Conservation (phyloP, 768 basidiomycete species). For the Dioszegia aurantiaca region DNA sequence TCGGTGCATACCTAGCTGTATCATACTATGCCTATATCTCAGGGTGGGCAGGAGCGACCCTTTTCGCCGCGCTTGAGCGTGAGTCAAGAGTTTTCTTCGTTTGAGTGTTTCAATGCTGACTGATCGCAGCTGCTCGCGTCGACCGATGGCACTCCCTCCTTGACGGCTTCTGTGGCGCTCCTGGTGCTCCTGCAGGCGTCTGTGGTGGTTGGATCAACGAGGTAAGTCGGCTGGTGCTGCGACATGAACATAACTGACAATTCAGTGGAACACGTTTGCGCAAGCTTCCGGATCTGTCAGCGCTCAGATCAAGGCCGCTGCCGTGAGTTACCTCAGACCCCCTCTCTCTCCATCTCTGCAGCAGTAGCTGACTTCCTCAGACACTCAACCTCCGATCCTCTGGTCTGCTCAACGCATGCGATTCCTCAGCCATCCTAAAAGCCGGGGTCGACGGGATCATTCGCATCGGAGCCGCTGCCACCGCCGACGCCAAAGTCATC, state of each 20-base stretch:
- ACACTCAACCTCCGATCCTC: neutral
- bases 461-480: neutral
- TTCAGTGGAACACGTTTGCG: constrained; percentile 10
- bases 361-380: constrained; percentile 1
- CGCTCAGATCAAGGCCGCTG: constrained; percentile 8
- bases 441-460: neutral
- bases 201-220: constrained; percentile 10
- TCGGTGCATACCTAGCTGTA: constrained; percentile 16
- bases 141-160: constrained; percentile 13
- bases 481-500: constrained; percentile 1
- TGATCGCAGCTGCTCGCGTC: constrained; percentile 9
- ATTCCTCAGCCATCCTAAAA: constrained; percentile 2
- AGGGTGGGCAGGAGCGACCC: constrained; percentile 13
- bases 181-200: constrained; percentile 1
- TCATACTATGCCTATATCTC: constrained; percentile 15
- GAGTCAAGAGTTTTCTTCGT: neutral
- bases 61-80: constrained; percentile 22
- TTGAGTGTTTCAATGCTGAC: neutral
- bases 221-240: neutral
- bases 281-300: neutral
- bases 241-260: neutral
- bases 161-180: constrained; percentile 4
- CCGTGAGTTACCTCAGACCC: neutral
- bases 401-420: neutral
- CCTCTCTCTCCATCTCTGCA: neutral